Evolutionary conservation across 1,139 yeast genomes (phyloP).

Genomic region (Debaryomyces sp.): DNA sequence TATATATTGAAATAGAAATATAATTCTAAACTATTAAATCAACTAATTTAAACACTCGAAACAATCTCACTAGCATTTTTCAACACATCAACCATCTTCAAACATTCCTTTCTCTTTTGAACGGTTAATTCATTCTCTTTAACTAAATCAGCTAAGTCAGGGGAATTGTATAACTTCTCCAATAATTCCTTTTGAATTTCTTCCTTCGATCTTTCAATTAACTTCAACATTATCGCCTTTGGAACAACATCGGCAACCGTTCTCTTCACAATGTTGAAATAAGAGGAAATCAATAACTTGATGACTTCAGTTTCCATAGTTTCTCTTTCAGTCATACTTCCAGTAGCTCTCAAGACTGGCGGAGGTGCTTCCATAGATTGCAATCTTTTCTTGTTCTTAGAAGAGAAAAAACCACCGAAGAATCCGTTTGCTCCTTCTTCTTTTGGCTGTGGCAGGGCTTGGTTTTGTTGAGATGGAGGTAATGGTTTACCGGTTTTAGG

Average conservation of each 20-base stretch:
- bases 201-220: constrained; percentile 80
- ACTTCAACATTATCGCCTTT: constrained; percentile 90
- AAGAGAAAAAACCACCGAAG: constrained; percentile 92
- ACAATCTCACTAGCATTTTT: constrained; percentile 90
- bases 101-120: constrained; percentile 92
- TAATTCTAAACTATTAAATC: neutral
- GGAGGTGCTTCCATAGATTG: constrained; percentile 99
- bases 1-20: neutral
- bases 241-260: constrained; percentile 94
- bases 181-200: constrained; percentile 89
- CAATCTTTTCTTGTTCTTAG: constrained; percentile 90
- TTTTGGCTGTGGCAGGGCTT: constrained; percentile 26
- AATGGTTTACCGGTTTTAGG: constrained; percentile 90
- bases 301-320: constrained; percentile 96
- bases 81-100: constrained; percentile 91
- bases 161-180: constrained; percentile 81
- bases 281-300: constrained; percentile 85
- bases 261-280: constrained; percentile 89
- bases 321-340: constrained; percentile 93
- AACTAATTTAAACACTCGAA: constrained; percentile 60
- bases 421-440: constrained; percentile 58
- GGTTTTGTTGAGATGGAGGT: constrained; percentile 44
- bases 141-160: constrained; percentile 74
- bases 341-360: constrained; percentile 90
- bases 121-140: constrained; percentile 92